phyloP scores from a whole-genome alignment of 2,329 filamentous ascomycete species.

The Exophiala sideris region DNA sequence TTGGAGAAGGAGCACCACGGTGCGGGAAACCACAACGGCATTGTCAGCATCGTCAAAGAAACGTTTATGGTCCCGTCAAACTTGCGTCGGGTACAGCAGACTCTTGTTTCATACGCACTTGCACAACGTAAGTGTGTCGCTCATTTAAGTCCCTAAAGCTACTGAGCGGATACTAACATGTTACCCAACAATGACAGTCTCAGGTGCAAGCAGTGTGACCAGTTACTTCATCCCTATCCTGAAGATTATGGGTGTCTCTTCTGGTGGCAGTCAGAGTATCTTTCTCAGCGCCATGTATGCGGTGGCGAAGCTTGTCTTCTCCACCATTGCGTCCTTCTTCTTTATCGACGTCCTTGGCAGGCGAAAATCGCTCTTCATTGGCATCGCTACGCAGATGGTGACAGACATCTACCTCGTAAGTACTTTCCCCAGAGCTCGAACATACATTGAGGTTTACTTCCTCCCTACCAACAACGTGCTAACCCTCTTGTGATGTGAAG shows the following conservation, averaged over 20 bases:
- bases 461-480: too few relatives aligned
- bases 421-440: too few relatives aligned
- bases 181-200: conserved; percentile 27
- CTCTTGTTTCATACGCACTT: conserved; percentile 38
- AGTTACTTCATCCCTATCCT: conserved; percentile 46
- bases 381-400: conserved; percentile 39
- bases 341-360: conserved; percentile 46
- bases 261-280: conserved; percentile 33
- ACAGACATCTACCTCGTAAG: conserved; percentile 41
- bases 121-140: conserved; percentile 33
- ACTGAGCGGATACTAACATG: too few relatives aligned
- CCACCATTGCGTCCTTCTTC: conserved; percentile 43
- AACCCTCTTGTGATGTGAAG: too few relatives aligned
- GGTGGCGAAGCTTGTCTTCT: conserved; percentile 44
- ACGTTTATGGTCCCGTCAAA: conserved; percentile 39
- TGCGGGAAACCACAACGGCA: conserved; percentile 1
- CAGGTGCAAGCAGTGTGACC: conserved; percentile 45
- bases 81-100: conserved; percentile 40
- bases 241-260: conserved; percentile 35
- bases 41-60: conserved; percentile 34
- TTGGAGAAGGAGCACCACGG: conserved; percentile 13
- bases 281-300: conserved; percentile 45
- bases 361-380: conserved; percentile 38
- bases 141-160: too few relatives aligned
- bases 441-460: too few relatives aligned